Conservation (phyloP, 2,329 filamentous ascomycete genomes). For the Colletotrichum gloeosporioides region DNA sequence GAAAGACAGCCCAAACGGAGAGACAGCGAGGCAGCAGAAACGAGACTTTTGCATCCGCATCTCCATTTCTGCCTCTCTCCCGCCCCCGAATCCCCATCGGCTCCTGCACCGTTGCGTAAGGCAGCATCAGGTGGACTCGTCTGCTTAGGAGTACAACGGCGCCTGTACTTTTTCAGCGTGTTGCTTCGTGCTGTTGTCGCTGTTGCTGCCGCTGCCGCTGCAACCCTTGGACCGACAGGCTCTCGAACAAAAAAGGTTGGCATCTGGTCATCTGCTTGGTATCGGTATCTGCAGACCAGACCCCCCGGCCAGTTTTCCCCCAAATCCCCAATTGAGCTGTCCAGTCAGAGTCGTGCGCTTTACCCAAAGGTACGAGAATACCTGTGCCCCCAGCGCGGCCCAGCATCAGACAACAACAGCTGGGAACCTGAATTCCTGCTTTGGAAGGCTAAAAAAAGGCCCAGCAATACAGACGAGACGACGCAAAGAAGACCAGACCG, state of each 20-base stretch:
- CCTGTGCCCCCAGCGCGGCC: neutral
- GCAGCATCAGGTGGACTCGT: neutral
- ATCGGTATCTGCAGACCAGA: constrained; percentile 4
- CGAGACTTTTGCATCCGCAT: neutral
- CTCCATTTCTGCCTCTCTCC: neutral
- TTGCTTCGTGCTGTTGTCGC: neutral
- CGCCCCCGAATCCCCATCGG: neutral
- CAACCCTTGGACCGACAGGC: constrained; percentile 3
- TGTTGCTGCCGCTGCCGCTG: neutral
- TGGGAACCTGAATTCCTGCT: neutral
- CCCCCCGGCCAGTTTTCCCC: neutral
- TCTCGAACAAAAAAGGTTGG: neutral
- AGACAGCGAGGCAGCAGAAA: neutral
- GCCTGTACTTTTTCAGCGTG: neutral
- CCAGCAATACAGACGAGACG: neutral
- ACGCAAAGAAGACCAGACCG: neutral
- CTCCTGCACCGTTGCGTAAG: constrained; percentile 5
- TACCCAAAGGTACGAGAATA: constrained; percentile 4
- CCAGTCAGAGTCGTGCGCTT: neutral
- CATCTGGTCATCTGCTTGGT: constrained; percentile 14
- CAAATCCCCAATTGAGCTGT: neutral
- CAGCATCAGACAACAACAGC: neutral
- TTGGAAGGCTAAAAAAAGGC: neutral
- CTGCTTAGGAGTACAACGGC: neutral
- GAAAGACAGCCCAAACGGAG: neutral